A percentile compares a stretch with the other conserved stretches of the same genome.
Evolutionary conservation across 176 grass and related monocot genomes (phyloP).

Genomic region (Oryza meridionalis): DNA sequence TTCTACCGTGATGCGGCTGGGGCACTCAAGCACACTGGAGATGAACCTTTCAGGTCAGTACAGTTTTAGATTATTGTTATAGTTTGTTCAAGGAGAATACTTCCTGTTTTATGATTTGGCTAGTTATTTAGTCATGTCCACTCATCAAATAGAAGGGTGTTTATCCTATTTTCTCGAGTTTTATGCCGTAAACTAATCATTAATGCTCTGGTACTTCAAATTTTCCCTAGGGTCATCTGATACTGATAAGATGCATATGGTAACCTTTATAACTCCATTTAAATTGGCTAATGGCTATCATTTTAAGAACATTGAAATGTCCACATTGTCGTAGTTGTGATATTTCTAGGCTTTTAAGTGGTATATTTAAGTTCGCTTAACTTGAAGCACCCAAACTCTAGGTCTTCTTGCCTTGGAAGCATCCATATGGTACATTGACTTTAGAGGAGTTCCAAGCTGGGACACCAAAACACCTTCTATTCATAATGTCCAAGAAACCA

Average conservation of each 20-base stretch:
- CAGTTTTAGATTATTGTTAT: not conserved
- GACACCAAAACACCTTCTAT: constrained; percentile 1
- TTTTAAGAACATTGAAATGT: not conserved
- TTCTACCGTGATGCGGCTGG: constrained; percentile 81
- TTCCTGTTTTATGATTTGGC: constrained; percentile 13
- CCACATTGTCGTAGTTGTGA: not conserved
- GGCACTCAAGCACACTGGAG: constrained; percentile 77
- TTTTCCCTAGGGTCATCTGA: not conserved
- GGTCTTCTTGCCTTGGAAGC: constrained; percentile 48
- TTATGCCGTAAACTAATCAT: not conserved
- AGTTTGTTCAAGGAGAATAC: not conserved
- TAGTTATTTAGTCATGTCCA: not conserved
- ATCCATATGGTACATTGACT: constrained; percentile 48
- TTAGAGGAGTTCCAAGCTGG: not conserved
- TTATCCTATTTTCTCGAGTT: not conserved
- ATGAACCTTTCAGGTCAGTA: constrained; percentile 93
- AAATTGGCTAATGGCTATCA: not conserved
- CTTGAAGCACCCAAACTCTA: constrained; percentile 31
- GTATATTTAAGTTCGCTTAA: not conserved
- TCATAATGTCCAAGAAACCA: not conserved
- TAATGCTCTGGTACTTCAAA: not conserved
- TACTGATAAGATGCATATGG: not conserved
- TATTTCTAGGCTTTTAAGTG: not conserved
- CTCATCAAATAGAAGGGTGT: not conserved
- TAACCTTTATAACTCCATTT: constrained; percentile 12